phyloP scores from a whole-genome alignment of 352 stramenopile species.

The Globisporangium viniferum region DNA sequence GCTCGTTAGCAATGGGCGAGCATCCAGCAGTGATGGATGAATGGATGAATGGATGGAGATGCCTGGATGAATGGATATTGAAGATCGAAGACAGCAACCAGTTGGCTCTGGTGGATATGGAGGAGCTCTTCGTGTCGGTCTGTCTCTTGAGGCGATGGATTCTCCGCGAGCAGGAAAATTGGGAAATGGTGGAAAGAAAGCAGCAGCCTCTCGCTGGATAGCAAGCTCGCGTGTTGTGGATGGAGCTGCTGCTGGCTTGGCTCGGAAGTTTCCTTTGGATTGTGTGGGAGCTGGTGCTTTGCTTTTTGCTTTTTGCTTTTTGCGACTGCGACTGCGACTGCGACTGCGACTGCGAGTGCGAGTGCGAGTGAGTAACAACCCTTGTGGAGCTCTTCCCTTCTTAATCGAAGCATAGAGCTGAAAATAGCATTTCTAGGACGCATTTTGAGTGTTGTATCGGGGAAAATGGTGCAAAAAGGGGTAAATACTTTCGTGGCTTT shows the following conservation, averaged over 20 bases:
- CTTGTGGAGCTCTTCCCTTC: not conserved
- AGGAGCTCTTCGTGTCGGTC: not conserved
- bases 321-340: not conserved
- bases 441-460: not conserved
- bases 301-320: not conserved
- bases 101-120: too few species aligned
- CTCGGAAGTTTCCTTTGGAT: not conserved
- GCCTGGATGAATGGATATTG: too few species aligned
- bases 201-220: not conserved
- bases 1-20: too few species aligned
- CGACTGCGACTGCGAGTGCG: not conserved
- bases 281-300: not conserved
- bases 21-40: too few species aligned
- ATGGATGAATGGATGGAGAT: too few species aligned
- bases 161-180: not conserved
- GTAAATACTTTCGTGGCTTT: not conserved
- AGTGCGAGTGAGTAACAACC: not conserved
- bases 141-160: not conserved
- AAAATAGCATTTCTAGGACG: not conserved
- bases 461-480: not conserved
- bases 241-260: not conserved
- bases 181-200: constrained; percentile 8
- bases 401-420: not conserved
- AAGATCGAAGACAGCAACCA: too few species aligned
- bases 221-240: not conserved